Percentiles rank a stretch among this genome's conserved stretches.
Conservation (phyloP, 495 filamentous ascomycete genomes). For the Daldinia bambusicola region DNA sequence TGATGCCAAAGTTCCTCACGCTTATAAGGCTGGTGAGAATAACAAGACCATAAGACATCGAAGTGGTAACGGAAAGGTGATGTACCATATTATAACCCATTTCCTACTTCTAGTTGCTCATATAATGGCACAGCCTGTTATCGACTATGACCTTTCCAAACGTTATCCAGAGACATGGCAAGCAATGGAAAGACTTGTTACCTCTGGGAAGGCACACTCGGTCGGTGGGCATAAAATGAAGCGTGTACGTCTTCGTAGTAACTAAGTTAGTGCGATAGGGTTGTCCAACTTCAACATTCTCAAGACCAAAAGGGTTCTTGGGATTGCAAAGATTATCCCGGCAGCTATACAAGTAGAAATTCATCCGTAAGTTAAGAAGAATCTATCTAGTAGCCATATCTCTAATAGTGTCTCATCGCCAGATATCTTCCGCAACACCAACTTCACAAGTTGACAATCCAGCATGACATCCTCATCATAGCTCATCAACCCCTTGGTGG, state of each 20-base stretch:
- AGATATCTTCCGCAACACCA: neutral
- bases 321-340: neutral
- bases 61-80: neutral
- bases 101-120: neutral
- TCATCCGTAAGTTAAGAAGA: neutral
- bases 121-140: neutral
- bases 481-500: neutral
- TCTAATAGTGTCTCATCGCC: neutral
- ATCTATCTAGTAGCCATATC: neutral
- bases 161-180: neutral
- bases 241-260: neutral
- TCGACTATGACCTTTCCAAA: neutral
- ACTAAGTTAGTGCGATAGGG: neutral
- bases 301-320: neutral
- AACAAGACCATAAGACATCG: neutral
- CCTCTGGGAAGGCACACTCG: neutral
- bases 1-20: conserved; percentile 1
- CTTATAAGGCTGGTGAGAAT: neutral
- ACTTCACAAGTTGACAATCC: neutral
- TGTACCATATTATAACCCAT: neutral
- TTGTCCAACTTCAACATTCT: neutral
- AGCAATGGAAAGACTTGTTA: neutral
- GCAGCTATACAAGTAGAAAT: neutral
- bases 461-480: neutral
- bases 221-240: neutral